Evolutionary conservation across 1,284 basidiomycete genomes (phyloP), one percentile per base, ranked within the genome.

Genomic region (Sphaerobolus stellatus): DNA sequence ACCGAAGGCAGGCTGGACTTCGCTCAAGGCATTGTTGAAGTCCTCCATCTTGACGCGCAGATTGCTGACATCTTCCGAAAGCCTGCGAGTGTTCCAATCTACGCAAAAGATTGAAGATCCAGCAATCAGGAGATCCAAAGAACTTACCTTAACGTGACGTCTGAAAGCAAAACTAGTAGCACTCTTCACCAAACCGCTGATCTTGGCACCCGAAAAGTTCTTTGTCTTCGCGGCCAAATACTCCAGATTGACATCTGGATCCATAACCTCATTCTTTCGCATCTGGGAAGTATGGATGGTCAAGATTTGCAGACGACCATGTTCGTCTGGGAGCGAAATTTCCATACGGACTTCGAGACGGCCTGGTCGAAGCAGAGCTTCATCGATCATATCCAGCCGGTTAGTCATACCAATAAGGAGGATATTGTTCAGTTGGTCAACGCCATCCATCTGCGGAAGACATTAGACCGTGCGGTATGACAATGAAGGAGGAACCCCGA

Each of bases 271-370:
- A 69, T 98, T 98, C 34, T 71, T 80, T 34, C 91, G 84, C 96
- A 99, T 99, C 75, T 96, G 96, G 58, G 81, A 68, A 0, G 97
- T 99, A 70, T 99, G 97, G 64, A 99, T 99, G 62, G 80, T 92
- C 60, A 99, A 78, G 63, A 99, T 99, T 72, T 99, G 97, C 49
- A 83, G 76, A 24, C 97, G 91, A 49, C 97, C 97, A 3, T 88
- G 76, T 68, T 96, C 95, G 66, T 99, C 96, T 0, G 97, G 97
- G 1, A 99, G 78, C 4, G 94, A 97, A 60, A 99, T 98, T 72
- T 99, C 97, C 86, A 99, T 98, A 72, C 98, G 97, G n/a, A 99
- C 96, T 70, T 99, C 97, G 47, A 99, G 87, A 78, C 97, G 94
- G 55, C 97, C 97, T 1, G 97, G 96, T 66, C 97, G 94, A 13